A percentile compares a stretch with the other conserved stretches of the same genome.
Evolutionary conservation across 164 flowering plant genomes (phyloP).

Genomic region (Kalanchoe fedtschenkoi): DNA sequence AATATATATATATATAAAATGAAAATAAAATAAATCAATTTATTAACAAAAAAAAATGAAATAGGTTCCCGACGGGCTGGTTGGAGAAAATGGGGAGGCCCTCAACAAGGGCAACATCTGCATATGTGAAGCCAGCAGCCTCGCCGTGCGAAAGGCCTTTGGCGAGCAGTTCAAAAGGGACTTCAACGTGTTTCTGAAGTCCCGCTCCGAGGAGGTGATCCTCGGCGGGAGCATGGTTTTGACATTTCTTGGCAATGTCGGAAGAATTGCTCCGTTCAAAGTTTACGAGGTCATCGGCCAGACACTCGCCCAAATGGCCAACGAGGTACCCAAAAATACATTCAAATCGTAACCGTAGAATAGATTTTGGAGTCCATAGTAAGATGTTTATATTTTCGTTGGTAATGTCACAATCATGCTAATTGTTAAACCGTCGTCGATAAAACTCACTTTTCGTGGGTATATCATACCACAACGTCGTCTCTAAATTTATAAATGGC

Average conservation of each 20-base stretch:
- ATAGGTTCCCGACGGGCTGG: constrained; percentile 11
- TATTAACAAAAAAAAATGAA: no score
- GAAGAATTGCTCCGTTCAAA: not conserved
- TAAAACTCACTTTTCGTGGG: no score
- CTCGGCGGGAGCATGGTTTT: constrained; percentile 16
- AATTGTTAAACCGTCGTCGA: no score
- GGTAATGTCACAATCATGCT: no score
- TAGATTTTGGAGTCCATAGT: not conserved
- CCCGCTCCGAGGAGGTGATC: constrained; percentile 13
- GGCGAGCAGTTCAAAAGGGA: constrained; percentile 12
- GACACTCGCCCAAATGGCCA: constrained; percentile 12
- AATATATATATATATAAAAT: no score
- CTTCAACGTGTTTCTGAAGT: constrained; percentile 12
- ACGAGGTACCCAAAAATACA: constrained; percentile 8
- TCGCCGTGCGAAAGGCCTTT: constrained; percentile 7
- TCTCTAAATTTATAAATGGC: no score
- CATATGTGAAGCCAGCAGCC: constrained; percentile 11
- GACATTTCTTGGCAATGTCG: constrained; percentile 11
- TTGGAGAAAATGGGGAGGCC: not conserved
- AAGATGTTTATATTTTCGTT: no score
- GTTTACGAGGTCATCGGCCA: constrained; percentile 11
- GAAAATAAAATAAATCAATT: no score
- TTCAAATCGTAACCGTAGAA: not conserved
- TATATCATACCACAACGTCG: no score
- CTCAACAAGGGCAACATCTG: constrained; percentile 12